These are phyloP conservation scores for Xanthoconium purpureum DNA, from an alignment of 768 basidiomycete species.

Conservation along the genomic window DNA sequence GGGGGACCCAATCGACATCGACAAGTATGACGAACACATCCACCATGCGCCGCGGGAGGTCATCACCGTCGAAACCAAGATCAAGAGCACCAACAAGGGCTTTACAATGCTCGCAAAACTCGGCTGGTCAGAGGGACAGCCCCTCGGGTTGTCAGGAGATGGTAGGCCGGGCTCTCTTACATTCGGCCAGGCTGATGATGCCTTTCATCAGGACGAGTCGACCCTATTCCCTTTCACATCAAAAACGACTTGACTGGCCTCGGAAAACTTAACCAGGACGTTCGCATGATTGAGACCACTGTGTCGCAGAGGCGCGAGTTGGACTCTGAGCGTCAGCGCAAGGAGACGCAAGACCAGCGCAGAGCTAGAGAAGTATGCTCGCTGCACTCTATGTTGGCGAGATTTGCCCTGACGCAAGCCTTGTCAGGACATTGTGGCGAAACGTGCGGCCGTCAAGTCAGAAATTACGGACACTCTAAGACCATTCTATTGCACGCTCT, in stretches of 20 bases:
- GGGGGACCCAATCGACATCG: slow-evolving; percentile 49
- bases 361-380: slow-evolving; percentile 61
- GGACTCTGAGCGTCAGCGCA: slow-evolving; percentile 77
- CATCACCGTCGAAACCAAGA: slow-evolving; percentile 78
- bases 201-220: slow-evolving; percentile 59
- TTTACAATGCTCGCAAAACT: slow-evolving; percentile 77
- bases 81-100: slow-evolving; percentile 76
- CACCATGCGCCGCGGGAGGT: slow-evolving; percentile 53
- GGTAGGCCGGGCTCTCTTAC: slow-evolving; percentile 41
- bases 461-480: slow-evolving; percentile 68
- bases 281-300: slow-evolving; percentile 80
- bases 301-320: slow-evolving; percentile 77
- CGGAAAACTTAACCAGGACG: slow-evolving; percentile 75
- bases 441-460: slow-evolving; percentile 58
- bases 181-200: background rate
- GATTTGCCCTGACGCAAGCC: slow-evolving; percentile 8
- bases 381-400: background rate
- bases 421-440: slow-evolving; percentile 58
- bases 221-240: slow-evolving; percentile 78
- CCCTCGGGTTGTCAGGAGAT: slow-evolving; percentile 71
- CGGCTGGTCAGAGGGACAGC: slow-evolving; percentile 79
- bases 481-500: slow-evolving; percentile 77
- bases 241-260: slow-evolving; percentile 78
- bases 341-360: slow-evolving; percentile 78
- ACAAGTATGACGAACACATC: slow-evolving; percentile 68